phyloP scores from a whole-genome alignment of 2,329 filamentous ascomycete genomes.

The Knufia fluminis region DNA sequence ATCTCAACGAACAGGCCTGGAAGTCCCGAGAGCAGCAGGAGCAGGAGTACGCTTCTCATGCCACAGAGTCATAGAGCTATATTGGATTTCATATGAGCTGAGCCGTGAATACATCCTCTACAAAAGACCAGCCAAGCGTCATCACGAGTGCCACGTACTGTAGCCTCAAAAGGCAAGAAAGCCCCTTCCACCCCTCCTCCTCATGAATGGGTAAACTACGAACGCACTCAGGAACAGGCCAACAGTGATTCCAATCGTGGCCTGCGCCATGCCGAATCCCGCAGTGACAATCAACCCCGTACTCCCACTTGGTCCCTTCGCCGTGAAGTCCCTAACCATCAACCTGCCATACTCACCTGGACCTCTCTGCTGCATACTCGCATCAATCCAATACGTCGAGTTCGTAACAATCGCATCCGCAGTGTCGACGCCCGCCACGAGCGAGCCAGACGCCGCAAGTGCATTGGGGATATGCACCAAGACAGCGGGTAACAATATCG shows the following conservation, averaged over 20 bases:
- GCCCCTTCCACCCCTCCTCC: slow-evolving; percentile 27
- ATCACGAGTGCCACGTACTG: no score
- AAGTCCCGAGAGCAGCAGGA: no score
- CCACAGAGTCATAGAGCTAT: no score
- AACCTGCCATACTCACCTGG: neutral
- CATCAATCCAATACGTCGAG: slow-evolving; percentile 1
- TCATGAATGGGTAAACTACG: slow-evolving; percentile 42
- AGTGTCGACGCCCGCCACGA: slow-evolving; percentile 3
- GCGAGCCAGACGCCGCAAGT: slow-evolving; percentile 44
- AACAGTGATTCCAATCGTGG: slow-evolving; percentile 45
- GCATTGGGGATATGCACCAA: slow-evolving; percentile 59
- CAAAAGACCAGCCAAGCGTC: no score
- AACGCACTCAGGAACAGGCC: slow-evolving; percentile 44
- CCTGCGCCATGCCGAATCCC: slow-evolving; percentile 39
- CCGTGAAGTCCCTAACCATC: neutral
- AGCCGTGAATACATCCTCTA: no score
- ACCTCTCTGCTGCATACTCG: neutral
- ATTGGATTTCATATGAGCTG: no score
- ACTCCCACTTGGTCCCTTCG: slow-evolving; percentile 1
- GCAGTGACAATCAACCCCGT: slow-evolving; percentile 5
- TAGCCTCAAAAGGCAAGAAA: no score
- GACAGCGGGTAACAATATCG: slow-evolving; percentile 76
- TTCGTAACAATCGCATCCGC: slow-evolving; percentile 6
- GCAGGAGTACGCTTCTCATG: no score
- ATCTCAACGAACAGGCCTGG: no score